Evolutionary conservation across 345 rosid genomes (phyloP).

Genomic region (Alliaria petiolata): DNA sequence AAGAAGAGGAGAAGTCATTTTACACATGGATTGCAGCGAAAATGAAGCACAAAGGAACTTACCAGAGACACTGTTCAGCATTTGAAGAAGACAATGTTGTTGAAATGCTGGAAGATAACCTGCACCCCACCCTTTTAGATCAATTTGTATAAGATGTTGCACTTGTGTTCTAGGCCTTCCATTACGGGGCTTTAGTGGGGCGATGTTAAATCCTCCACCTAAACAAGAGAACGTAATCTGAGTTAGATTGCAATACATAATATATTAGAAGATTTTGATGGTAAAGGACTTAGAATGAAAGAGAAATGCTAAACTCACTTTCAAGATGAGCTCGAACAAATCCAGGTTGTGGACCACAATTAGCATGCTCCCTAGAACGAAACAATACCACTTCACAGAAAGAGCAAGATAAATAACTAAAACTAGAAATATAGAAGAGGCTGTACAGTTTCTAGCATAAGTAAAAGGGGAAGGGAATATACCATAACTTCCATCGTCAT

Average conservation of each 20-base stretch:
- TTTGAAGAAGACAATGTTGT: slow-evolving; percentile 97
- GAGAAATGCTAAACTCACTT: slow-evolving; percentile 49
- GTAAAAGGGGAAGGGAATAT: slow-evolving; percentile 19
- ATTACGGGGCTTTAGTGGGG: slow-evolving; percentile 78
- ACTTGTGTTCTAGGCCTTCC: slow-evolving; percentile 91
- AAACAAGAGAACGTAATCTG: slow-evolving; percentile 24
- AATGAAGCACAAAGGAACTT: slow-evolving; percentile 25
- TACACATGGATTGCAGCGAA: background rate
- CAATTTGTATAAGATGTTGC: slow-evolving; percentile 95
- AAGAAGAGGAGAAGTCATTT: background rate
- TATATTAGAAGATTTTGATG: background rate
- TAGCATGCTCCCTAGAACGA: slow-evolving; percentile 96
- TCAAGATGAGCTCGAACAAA: slow-evolving; percentile 95
- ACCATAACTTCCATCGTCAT: slow-evolving; percentile 99
- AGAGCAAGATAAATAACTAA: slow-evolving; percentile 18
- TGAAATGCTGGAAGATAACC: slow-evolving; percentile 92
- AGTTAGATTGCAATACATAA: background rate
- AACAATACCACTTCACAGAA: slow-evolving; percentile 80
- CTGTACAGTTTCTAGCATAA: slow-evolving; percentile 7
- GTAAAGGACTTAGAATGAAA: slow-evolving; percentile 2
- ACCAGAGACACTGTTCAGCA: slow-evolving; percentile 98
- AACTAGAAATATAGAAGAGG: slow-evolving; percentile 3
- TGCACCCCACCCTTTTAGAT: slow-evolving; percentile 96
- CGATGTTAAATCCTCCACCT: slow-evolving; percentile 98
- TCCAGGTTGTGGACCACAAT: slow-evolving; percentile 91